Conservation (phyloP, 345 rosid genomes). For the Linum usitatissimum region DNA sequence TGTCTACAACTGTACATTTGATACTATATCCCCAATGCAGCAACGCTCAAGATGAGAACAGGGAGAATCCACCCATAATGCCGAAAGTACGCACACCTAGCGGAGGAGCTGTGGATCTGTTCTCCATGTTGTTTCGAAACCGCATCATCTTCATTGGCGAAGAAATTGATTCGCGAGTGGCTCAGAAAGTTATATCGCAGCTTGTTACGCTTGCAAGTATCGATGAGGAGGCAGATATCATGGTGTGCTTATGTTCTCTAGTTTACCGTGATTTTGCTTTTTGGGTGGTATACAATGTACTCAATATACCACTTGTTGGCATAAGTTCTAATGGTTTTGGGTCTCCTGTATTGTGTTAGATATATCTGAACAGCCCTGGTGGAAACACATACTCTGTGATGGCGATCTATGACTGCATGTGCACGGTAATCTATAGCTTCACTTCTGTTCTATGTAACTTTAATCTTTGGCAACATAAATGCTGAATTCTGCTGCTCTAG, state of each 20-base stretch:
- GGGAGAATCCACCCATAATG: slow-evolving; percentile 78
- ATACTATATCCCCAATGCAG: slow-evolving; percentile 19
- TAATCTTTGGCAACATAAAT: not conserved
- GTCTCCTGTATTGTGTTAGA: slow-evolving; percentile 27
- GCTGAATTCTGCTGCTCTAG: not conserved
- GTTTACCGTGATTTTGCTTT: slow-evolving; percentile 4
- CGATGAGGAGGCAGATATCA: slow-evolving; percentile 77
- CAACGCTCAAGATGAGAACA: slow-evolving; percentile 34
- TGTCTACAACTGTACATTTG: not conserved
- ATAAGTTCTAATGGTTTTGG: slow-evolving; percentile 7
- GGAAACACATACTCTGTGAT: slow-evolving; percentile 82
- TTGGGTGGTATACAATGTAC: not conserved
- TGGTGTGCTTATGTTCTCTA: slow-evolving; percentile 33
- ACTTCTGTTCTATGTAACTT: not conserved
- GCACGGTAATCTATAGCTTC: slow-evolving; percentile 46
- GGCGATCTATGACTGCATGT: slow-evolving; percentile 95
- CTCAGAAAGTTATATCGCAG: slow-evolving; percentile 87
- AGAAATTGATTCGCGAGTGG: slow-evolving; percentile 70
- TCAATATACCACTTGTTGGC: not conserved
- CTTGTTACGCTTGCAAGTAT: slow-evolving; percentile 80
- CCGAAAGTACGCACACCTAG: slow-evolving; percentile 70
- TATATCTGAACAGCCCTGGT: slow-evolving; percentile 87
- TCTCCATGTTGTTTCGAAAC: slow-evolving; percentile 67
- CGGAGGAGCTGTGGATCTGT: slow-evolving; percentile 82
- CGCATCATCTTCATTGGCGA: slow-evolving; percentile 87